Evolutionary conservation across 2,329 filamentous ascomycete genomes (phyloP).

Genomic region (Golovinomyces cichoracearum): DNA sequence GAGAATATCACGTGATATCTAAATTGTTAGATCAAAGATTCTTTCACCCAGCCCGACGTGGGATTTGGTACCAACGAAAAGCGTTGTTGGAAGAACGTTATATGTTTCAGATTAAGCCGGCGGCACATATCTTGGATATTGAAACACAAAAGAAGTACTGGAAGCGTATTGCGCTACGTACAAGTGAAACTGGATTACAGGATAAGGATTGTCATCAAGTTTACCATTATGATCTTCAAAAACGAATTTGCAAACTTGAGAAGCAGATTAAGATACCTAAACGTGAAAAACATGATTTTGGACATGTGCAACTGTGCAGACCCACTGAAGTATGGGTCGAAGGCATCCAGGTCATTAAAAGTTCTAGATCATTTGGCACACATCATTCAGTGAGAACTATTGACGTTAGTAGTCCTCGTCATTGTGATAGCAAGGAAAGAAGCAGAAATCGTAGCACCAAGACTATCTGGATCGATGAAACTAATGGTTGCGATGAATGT

Average conservation of each 20-base stretch:
- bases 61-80: slow-evolving; percentile 87
- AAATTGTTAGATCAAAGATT: slow-evolving; percentile 58
- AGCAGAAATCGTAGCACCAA: slow-evolving; percentile 29
- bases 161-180: slow-evolving; percentile 48
- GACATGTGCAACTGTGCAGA: slow-evolving; percentile 52
- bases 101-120: slow-evolving; percentile 34
- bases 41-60: slow-evolving; percentile 64
- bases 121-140: slow-evolving; percentile 12
- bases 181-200: slow-evolving; percentile 66
- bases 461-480: slow-evolving; percentile 68
- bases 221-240: slow-evolving; percentile 83
- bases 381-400: slow-evolving; percentile 5
- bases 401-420: not conserved
- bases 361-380: slow-evolving; percentile 19
- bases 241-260: slow-evolving; percentile 76
- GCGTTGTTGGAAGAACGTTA: slow-evolving; percentile 89
- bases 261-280: slow-evolving; percentile 58
- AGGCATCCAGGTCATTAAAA: slow-evolving; percentile 50
- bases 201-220: slow-evolving; percentile 77
- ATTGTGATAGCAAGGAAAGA: slow-evolving; percentile 3
- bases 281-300: slow-evolving; percentile 76
- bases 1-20: slow-evolving; percentile 46
- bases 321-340: slow-evolving; percentile 50
- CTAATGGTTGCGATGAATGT: slow-evolving; percentile 44
- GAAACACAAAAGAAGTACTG: slow-evolving; percentile 56